Conservation (phyloP, 139 green algal species). For the Chlorella vulgaris region DNA sequence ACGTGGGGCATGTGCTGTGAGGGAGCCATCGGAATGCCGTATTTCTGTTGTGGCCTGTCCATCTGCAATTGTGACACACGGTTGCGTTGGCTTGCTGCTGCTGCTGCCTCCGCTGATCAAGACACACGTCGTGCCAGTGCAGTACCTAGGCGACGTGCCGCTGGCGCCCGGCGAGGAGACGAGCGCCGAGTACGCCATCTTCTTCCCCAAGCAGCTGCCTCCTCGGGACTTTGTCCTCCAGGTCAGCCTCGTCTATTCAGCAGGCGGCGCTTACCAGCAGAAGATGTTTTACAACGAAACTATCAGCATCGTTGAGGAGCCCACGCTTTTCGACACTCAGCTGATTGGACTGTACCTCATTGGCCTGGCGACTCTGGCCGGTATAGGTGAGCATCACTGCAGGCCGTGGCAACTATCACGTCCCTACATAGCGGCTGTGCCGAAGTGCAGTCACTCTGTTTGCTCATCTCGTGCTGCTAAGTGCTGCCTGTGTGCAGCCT, state of each 20-base stretch:
- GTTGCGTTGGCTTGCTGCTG: too few relatives aligned
- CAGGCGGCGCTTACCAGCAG: background rate
- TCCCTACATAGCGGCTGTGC: background rate
- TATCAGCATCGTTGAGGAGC: slow-evolving; percentile 40
- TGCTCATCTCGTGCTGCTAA: background rate
- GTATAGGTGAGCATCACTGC: slow-evolving; percentile 10
- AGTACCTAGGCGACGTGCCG: slow-evolving; percentile 34
- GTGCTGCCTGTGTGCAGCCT: slow-evolving; percentile 27
- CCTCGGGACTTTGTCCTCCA: slow-evolving; percentile 47
- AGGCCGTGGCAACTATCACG: background rate
- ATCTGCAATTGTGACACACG: background rate
- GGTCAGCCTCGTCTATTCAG: background rate
- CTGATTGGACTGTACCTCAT: slow-evolving; percentile 49
- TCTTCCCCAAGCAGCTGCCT: slow-evolving; percentile 41
- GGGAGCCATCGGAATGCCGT: too few relatives aligned
- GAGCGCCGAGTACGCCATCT: slow-evolving; percentile 37
- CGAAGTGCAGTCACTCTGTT: background rate
- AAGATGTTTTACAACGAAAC: slow-evolving; percentile 35
- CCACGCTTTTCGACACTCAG: slow-evolving; percentile 42
- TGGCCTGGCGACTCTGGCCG: slow-evolving; percentile 13
- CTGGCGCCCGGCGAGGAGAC: slow-evolving; percentile 30
- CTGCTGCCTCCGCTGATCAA: background rate
- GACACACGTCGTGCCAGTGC: background rate
- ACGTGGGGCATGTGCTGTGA: background rate
- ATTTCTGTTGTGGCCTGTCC: background rate